Base-by-base conservation (phyloP, 2,329 filamentous ascomycete species). In the Ascochyta koolunga region DNA sequence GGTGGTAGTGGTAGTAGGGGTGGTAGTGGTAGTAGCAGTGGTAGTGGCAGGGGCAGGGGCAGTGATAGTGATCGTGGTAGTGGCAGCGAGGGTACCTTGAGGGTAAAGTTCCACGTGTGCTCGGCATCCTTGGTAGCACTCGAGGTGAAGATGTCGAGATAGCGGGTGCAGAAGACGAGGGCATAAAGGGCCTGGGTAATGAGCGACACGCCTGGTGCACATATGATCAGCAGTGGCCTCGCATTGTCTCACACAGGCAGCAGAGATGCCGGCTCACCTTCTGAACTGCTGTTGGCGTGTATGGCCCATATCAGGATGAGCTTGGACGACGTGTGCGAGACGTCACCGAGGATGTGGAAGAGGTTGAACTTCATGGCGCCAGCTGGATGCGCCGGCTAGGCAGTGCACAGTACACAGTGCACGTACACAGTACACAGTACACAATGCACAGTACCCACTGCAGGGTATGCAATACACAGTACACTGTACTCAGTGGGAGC, bases 121-220 rank as follows among this genome's bases (percentile, higher is more conserved):
- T 65, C 64, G 40, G 61, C 69, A 58, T 75, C 70, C 7, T 50
- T 59, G 7, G 63, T 68, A 1, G 64, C 60, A 19, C 84, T 82
- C 1, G 62, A 62, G 7, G 60, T 68, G 72, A 96, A 91, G 61
- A 97, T 79, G 72, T 97, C 90, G 60, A 93, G 84, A 77, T 98
- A 98, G 56, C 93, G 86, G 4, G 91, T 88, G 68, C 87, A 81
- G 78, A 97, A 98, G 53, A 98, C 93, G 59, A 89, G 74, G 50
- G 88, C 86, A 78, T 98, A 98, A 61, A 97, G 86, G 50, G 87
- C 83, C 76, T 98, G 93, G 1, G 90, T 96, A 68, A 98, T 90
- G 70, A 96, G 86, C 21, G 92, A 96, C 57, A 97, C 89, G 55
- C 93, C 89, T 90, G 52, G 36, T 21, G 40, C 33, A 31, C 21